Percentiles rank a stretch among this genome's conserved stretches.
These are phyloP conservation scores for Aspergillus latus DNA, from an alignment of 2,329 filamentous ascomycete genomes.

Conservation along the genomic window DNA sequence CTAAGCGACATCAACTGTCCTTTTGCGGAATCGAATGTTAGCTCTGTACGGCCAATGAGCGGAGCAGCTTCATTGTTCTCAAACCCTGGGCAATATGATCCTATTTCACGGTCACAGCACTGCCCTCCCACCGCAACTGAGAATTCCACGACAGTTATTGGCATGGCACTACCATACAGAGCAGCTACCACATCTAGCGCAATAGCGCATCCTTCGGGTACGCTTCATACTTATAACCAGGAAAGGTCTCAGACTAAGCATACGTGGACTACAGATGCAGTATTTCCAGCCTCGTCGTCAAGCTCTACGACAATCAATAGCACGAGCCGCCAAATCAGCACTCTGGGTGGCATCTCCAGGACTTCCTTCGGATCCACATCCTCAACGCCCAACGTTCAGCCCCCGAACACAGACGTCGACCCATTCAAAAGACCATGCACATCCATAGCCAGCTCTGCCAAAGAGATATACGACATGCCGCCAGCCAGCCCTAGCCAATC, in stretches of 20 bases:
- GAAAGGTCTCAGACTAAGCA: background rate
- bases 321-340: background rate
- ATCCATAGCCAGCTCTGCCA: background rate
- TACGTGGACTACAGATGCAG: background rate
- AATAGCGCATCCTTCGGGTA: constrained; percentile 4
- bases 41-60: constrained; percentile 21
- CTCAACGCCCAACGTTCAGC: background rate
- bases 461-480: background rate
- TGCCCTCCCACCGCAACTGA: background rate
- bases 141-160: constrained; percentile 11
- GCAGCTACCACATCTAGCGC: constrained; percentile 2
- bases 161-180: constrained; percentile 1
- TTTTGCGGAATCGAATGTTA: constrained; percentile 40
- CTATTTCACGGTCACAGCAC: constrained; percentile 8
- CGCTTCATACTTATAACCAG: background rate
- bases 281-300: constrained; percentile 14
- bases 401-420: background rate
- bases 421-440: background rate
- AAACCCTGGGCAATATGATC: constrained; percentile 18
- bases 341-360: constrained; percentile 4
- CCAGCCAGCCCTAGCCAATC: background rate
- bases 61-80: constrained; percentile 31
- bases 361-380: background rate
- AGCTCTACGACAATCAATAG: constrained; percentile 5
- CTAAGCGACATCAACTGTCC: constrained; percentile 44